These are phyloP conservation scores for Euphorbia peplus DNA, from an alignment of 345 rosid genomes.

Conservation along the genomic window DNA sequence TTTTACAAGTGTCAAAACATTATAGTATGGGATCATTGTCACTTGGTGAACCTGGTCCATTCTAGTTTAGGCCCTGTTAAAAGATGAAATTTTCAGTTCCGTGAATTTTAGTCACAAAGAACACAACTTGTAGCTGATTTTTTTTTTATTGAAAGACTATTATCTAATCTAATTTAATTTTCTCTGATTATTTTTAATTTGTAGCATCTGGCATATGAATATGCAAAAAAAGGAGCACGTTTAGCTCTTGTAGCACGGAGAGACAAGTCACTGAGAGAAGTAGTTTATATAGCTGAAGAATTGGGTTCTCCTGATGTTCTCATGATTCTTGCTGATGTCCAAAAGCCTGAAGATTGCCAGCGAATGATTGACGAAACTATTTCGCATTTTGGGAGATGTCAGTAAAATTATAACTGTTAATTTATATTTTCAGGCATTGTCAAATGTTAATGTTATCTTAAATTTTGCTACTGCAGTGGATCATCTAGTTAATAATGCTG, in stretches of 20 bases:
- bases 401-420: not conserved
- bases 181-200: not conserved
- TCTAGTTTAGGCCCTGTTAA: no score
- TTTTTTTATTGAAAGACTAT: no score
- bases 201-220: slow-evolving; percentile 60
- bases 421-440: not conserved
- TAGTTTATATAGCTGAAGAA: slow-evolving; percentile 33
- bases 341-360: slow-evolving; percentile 15
- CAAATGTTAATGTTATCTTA: not conserved
- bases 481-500: slow-evolving; percentile 29
- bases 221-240: slow-evolving; percentile 53
- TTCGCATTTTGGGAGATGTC: slow-evolving; percentile 28
- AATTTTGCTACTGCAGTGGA: not conserved
- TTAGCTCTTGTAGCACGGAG: slow-evolving; percentile 56
- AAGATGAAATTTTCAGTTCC: no score
- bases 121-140: no score
- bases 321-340: slow-evolving; percentile 24
- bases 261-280: slow-evolving; percentile 39
- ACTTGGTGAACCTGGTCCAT: no score
- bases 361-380: slow-evolving; percentile 24
- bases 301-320: slow-evolving; percentile 48
- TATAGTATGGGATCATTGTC: no score
- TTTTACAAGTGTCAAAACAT: no score
- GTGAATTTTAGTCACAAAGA: no score
- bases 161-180: no score